These are phyloP conservation scores for Didymella pinodella DNA, from an alignment of 2,329 filamentous ascomycete species.

Conservation along the genomic window DNA sequence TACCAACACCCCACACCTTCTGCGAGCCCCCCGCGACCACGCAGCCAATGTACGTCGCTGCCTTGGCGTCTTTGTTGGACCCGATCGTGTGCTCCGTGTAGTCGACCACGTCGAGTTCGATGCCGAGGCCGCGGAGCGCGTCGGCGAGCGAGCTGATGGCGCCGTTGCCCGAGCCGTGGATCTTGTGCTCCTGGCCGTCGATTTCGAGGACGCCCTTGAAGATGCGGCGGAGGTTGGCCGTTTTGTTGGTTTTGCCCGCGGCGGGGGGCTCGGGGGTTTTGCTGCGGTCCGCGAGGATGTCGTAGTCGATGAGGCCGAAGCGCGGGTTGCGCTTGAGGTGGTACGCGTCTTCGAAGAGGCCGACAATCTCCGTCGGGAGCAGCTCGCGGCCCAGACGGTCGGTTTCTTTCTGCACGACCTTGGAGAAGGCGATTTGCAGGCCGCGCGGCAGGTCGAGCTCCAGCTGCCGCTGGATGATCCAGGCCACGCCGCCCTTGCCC, in stretches of 20 bases:
- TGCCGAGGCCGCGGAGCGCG: constrained; percentile 78
- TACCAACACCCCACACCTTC: constrained; percentile 88
- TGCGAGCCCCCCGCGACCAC: constrained; percentile 71
- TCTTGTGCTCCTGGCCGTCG: constrained; percentile 78
- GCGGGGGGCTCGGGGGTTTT: constrained; percentile 73
- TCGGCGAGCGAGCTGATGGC: constrained; percentile 88
- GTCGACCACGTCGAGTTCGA: constrained; percentile 88
- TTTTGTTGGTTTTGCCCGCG: constrained; percentile 76
- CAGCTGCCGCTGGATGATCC: constrained; percentile 89
- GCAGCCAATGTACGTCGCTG: constrained; percentile 95
- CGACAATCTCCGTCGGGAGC: constrained; percentile 80
- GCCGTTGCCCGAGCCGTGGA: constrained; percentile 85
- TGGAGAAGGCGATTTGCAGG: constrained; percentile 89
- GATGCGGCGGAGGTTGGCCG: constrained; percentile 77
- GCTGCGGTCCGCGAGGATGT: constrained; percentile 84
- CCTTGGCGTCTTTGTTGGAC: constrained; percentile 80
- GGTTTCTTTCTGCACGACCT: constrained; percentile 81
- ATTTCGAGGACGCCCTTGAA: constrained; percentile 87
- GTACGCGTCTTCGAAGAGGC: constrained; percentile 88
- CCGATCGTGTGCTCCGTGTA: constrained; percentile 98
- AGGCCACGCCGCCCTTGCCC: constrained; percentile 93
- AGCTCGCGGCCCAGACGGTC: constrained; percentile 86
- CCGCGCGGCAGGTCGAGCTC: constrained; percentile 92
- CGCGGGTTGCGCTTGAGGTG: constrained; percentile 83
- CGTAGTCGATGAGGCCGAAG: constrained; percentile 90